Percentiles rank a stretch among this genome's conserved stretches.
Conservation (phyloP, 2,329 filamentous ascomycete genomes). For the Hypoxylon sp. region DNA sequence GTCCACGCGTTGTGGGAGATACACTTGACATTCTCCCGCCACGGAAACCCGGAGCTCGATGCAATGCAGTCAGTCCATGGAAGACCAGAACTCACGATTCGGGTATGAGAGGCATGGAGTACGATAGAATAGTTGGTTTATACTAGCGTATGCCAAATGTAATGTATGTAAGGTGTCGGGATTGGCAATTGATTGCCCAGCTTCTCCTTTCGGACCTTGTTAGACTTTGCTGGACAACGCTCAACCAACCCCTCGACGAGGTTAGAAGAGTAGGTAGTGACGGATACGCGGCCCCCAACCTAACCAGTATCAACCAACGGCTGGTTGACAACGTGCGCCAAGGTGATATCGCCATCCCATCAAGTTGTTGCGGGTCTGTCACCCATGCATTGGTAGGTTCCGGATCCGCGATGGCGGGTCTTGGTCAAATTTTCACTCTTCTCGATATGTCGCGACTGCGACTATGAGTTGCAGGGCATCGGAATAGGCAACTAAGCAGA, state of each 20-base stretch:
- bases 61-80: constrained; percentile 13
- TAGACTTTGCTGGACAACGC: neutral
- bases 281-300: constrained; percentile 42
- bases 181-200: constrained; percentile 22
- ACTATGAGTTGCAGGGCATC: constrained; percentile 27
- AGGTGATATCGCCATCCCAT: constrained; percentile 38
- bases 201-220: constrained; percentile 16
- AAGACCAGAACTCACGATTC: constrained; percentile 20
- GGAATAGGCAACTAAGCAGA: constrained; percentile 10
- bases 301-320: constrained; percentile 35
- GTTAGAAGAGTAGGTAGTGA: constrained; percentile 8
- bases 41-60: constrained; percentile 34
- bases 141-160: neutral
- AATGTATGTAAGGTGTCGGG: constrained; percentile 2
- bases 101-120: constrained; percentile 16
- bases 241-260: constrained; percentile 9
- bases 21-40: constrained; percentile 22
- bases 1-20: constrained; percentile 27
- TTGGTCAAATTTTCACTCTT: constrained; percentile 29
- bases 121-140: neutral
- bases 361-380: constrained; percentile 40
- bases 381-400: constrained; percentile 45
- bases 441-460: constrained; percentile 19
- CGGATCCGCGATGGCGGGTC: constrained; percentile 46
- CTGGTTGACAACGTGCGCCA: constrained; percentile 46